Evolutionary conservation across 371 early-diverging fungal genomes (phyloP).

Genomic region (Basidiobolus meristosporus): DNA sequence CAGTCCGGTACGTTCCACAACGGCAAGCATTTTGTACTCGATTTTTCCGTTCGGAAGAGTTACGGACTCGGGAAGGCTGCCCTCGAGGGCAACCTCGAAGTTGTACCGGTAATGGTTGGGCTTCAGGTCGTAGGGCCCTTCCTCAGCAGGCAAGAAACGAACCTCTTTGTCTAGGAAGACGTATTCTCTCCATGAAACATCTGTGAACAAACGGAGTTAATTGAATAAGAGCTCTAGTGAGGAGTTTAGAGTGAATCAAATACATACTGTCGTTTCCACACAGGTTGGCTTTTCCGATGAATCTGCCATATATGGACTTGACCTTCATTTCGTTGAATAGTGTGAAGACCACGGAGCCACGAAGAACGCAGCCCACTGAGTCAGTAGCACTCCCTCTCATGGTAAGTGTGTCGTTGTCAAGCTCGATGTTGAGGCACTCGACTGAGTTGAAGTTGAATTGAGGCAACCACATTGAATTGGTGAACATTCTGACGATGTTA

Average conservation of each 20-base stretch:
- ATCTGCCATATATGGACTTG: slow-evolving; percentile 3
- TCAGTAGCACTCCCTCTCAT: slow-evolving; percentile 4
- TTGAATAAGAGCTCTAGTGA: neutral
- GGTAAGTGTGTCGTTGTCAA: slow-evolving; percentile 2
- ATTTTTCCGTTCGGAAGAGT: no score
- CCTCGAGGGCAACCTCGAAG: slow-evolving; percentile 3
- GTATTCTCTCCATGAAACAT: slow-evolving; percentile 1
- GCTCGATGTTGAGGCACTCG: no score
- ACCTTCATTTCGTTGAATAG: slow-evolving; percentile 3
- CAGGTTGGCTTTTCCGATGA: slow-evolving; percentile 1
- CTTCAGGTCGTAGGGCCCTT: neutral
- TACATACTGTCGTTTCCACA: slow-evolving; percentile 4
- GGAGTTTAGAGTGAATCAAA: neutral
- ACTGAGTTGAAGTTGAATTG: no score
- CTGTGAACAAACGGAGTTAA: neutral
- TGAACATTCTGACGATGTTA: no score
- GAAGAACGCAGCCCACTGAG: slow-evolving; percentile 3
- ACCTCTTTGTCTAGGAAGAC: slow-evolving; percentile 2
- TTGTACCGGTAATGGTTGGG: slow-evolving; percentile 3
- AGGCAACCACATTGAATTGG: no score
- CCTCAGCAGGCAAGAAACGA: slow-evolving; percentile 1
- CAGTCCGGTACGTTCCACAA: slow-evolving; percentile 1
- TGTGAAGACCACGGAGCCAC: slow-evolving; percentile 3
- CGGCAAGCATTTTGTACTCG: slow-evolving; percentile 2
- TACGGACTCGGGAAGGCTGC: slow-evolving; percentile 3